Percentiles rank a stretch among this genome's conserved stretches.
phyloP scores from a whole-genome alignment of 1,284 basidiomycete species.

The Apiotrichum porosum region DNA sequence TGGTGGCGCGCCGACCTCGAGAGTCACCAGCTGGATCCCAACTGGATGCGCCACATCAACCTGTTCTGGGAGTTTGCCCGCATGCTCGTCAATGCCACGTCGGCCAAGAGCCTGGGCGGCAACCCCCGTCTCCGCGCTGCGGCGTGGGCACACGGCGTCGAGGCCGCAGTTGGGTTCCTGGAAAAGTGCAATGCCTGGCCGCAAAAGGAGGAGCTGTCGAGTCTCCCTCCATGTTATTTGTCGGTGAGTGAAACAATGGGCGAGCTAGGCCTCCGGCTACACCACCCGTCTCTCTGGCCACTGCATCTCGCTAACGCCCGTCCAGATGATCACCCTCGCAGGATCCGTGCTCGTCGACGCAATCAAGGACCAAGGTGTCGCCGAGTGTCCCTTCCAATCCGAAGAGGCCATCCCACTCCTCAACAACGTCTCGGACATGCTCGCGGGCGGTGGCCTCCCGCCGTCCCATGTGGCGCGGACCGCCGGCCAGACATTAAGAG shows the following conservation, averaged over 20 bases:
- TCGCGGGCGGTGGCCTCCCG: constrained; percentile 25
- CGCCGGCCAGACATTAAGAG: constrained; percentile 18
- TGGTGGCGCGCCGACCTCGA: constrained; percentile 30
- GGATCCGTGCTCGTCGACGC: constrained; percentile 17
- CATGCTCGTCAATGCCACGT: constrained; percentile 29
- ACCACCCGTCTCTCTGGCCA: no score
- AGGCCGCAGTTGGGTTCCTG: constrained; percentile 30
- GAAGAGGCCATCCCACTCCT: constrained; percentile 19
- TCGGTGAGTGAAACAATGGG: constrained; percentile 14
- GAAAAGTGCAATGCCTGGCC: constrained; percentile 28
- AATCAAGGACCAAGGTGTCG: constrained; percentile 12
- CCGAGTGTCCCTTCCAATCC: constrained; percentile 11
- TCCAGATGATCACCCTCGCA: constrained; percentile 23
- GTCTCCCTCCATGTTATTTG: constrained; percentile 32
- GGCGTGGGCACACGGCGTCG: constrained; percentile 13
- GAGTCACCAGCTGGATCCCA: constrained; percentile 6
- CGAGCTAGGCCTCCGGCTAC: no score
- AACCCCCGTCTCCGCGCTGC: constrained; percentile 9
- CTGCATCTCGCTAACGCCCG: background rate
- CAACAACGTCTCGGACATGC: constrained; percentile 23
- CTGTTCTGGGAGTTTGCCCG: constrained; percentile 34
- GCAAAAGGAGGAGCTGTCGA: constrained; percentile 18
- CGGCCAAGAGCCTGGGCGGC: constrained; percentile 19
- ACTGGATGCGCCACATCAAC: constrained; percentile 20
- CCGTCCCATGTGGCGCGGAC: constrained; percentile 21